Conservation (phyloP, 2,329 filamentous ascomycete genomes). For the Phaeoacremonium minimum region DNA sequence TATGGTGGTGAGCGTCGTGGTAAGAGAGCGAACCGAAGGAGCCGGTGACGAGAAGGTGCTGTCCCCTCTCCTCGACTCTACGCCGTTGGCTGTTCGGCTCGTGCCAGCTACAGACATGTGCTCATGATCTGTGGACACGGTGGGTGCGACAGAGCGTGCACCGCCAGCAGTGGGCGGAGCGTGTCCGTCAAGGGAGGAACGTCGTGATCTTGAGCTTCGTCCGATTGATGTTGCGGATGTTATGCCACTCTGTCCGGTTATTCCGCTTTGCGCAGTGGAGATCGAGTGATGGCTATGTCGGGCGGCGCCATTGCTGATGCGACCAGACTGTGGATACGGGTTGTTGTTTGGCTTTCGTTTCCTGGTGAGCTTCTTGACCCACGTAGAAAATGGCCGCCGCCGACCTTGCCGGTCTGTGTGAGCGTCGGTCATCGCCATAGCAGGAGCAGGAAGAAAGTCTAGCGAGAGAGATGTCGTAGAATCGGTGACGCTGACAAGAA, state of each 20-base stretch:
- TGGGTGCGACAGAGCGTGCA: conserved; percentile 71
- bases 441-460: too few relatives aligned
- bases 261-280: conserved; percentile 49
- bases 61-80: conserved; percentile 64
- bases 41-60: conserved; percentile 81
- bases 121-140: conserved; percentile 79
- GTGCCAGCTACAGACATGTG: conserved; percentile 70
- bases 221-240: conserved; percentile 51
- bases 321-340: conserved; percentile 83
- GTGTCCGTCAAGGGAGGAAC: conserved; percentile 55
- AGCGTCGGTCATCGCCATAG: too few relatives aligned
- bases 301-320: conserved; percentile 26
- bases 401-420: conserved; percentile 56
- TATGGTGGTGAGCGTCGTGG: conserved; percentile 81
- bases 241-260: too few relatives aligned
- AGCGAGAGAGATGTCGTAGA: too few relatives aligned
- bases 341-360: too few relatives aligned
- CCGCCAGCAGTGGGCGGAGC: conserved; percentile 55
- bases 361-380: conserved; percentile 91
- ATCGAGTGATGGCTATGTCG: conserved; percentile 49
- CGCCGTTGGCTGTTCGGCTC: conserved; percentile 62
- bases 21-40: conserved; percentile 74
- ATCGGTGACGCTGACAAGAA: too few relatives aligned
- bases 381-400: conserved; percentile 82
- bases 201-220: conserved; percentile 54